Base-by-base conservation (phyloP, 805 yeast genomes). In the Yamadazyma takamatsuzukensis region DNA sequence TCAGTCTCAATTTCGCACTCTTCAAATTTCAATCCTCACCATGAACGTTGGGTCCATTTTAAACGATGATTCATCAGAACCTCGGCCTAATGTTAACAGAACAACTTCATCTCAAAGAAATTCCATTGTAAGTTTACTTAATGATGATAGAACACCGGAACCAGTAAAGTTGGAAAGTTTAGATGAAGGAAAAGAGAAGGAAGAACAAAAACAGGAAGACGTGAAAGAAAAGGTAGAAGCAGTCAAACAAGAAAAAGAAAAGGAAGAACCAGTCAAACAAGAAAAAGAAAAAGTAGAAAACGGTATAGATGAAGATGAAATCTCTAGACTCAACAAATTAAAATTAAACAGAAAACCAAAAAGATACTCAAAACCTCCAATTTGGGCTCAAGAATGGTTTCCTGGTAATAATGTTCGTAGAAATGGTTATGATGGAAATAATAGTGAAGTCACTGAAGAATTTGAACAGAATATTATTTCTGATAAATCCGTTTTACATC, bases 311-410 rank as follows among this genome's bases (percentile, higher is more conserved):
- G 58, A 42, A 32, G 47, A 47, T 45, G 62, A 65, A 48, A 40
- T 61, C 21, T 30, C 39, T 18, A 53, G 43, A 43, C 37, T 58
- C 26, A 43, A 48, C 34, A 43, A 45, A 36, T 43, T 53, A 32
- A 43, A 47, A 19, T 33, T 39, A 13, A 39, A 47, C 6, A 36
- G 44, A 3, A 79, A 80, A 55, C 89, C 93, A 2, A 72, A 57
- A 34, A 61, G 83, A 44, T 83, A 83, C 54, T 56, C 57, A 10
- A 65, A 60, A 28, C 83, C 83, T 3, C 96, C 96, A 4, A 67
- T 77, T 4, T 88, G 95, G 95, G 95, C 96, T 0, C 80, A 71
- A 41, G 81, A 78, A 47, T 85, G 83, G 79, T 59, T 69, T 29
- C 80, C 81, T 1, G 15, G n/a, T n/a, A 32, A 11, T 6, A 27